Evolutionary conservation across 2,329 filamentous ascomycete species (phyloP), one percentile per base, ranked within the genome.

Genomic region (Kalaharituber pfeilii): DNA sequence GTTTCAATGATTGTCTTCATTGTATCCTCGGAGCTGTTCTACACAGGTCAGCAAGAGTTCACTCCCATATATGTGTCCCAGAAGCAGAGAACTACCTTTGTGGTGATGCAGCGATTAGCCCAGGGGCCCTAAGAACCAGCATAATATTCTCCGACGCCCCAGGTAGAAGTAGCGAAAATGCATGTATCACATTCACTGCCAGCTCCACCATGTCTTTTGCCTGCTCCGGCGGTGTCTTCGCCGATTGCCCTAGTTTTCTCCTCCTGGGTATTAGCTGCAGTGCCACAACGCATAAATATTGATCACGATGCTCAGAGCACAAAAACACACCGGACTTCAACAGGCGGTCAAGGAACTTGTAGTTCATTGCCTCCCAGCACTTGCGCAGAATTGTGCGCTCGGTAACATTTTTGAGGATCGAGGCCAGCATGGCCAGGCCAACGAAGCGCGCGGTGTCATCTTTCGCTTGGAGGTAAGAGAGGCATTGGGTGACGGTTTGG

Each of bases 391-490:
- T n/a, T 71, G 66, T 22, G 71, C 67, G 5, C n/a, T 57, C 52
- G 1, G 45, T 39, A 5, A 75, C 74, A 63, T 77, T 79, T 65
- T 83, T 79, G 28, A 84, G 71, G 11, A 81, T 67, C n/a, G 77
- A 76, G 62, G 79, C 81, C 51, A 84, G 71, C 22, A 84, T 71
- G 1, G 79, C 78, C 22, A 84, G 69, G 6, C 79, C 81, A 36
- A 82, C 79, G 60, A 84, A 83, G 62, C 78, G 74, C 20, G 78
- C 77, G 0, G 81, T 84, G 64, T 84, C 80, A 63, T 82, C 75
- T 57, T 77, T 79, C 53, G 75, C 67, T 53, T 70, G 69, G 29
- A 84, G 71, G 2, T 82, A 71, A 1, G 69, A 62, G 59, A 76
- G 70, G 52, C 82, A 73, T 61, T 75, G 75, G 51, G 72, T 67